Percentiles rank a stretch among this genome's conserved stretches.
phyloP scores from a whole-genome alignment of 2,329 filamentous ascomycete genomes.

The Phaeosphaeria sp. region DNA sequence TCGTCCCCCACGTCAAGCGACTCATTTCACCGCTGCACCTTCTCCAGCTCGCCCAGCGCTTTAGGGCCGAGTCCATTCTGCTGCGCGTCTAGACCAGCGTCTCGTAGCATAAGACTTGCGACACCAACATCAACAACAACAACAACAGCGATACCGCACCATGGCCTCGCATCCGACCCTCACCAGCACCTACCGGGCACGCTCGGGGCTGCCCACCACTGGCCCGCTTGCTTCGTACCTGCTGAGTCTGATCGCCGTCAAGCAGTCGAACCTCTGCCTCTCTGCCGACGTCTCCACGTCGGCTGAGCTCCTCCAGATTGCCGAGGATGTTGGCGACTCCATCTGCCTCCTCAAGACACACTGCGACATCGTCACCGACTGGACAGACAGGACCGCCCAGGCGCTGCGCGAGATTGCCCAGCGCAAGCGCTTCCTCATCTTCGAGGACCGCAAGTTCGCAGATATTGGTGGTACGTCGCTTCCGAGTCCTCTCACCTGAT shows the following conservation, averaged over 20 bases:
- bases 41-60: background rate
- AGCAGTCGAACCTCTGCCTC: slow-evolving; percentile 60
- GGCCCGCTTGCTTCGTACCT: slow-evolving; percentile 57
- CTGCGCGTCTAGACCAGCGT: background rate
- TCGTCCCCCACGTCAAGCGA: slow-evolving; percentile 5
- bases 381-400: slow-evolving; percentile 62
- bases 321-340: slow-evolving; percentile 65
- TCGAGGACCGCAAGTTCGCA: slow-evolving; percentile 64
- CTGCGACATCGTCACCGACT: slow-evolving; percentile 68
- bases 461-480: slow-evolving; percentile 60
- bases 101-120: too few relatives aligned
- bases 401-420: slow-evolving; percentile 56
- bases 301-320: slow-evolving; percentile 61
- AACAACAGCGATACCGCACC: slow-evolving; percentile 9
- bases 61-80: background rate
- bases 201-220: slow-evolving; percentile 51
- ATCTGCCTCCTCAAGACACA: slow-evolving; percentile 68
- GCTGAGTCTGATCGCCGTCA: slow-evolving; percentile 57
- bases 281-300: slow-evolving; percentile 66
- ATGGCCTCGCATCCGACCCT: slow-evolving; percentile 42
- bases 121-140: background rate
- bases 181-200: slow-evolving; percentile 54
- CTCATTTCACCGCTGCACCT: background rate
- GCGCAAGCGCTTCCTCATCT: slow-evolving; percentile 60
- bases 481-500: background rate